Base-by-base conservation (phyloP, 352 stramenopile genomes). In the Globisporangium ultimum region DNA sequence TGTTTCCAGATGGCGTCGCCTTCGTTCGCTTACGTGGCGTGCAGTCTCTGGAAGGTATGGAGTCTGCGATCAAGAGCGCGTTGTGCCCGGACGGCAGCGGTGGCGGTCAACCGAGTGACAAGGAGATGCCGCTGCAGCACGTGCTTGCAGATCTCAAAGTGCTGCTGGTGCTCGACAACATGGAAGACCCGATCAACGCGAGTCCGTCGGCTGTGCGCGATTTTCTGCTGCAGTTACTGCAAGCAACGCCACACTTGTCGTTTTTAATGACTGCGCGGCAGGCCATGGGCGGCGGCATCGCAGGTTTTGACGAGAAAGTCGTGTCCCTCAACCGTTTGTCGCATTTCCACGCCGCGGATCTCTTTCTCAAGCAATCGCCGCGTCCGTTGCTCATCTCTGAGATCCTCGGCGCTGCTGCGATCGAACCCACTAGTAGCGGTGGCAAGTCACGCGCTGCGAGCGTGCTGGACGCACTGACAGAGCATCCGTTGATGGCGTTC, bases 231-330 rank as follows among this genome's bases (percentile, higher is more conserved):
- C 70, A 88, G 17, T 49, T 93, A 42, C 68, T 93, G 14, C 79
- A 88, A 49, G 82, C 75, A 34, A 88, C 74, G 0, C 73, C 80
- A 4, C 66, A 74, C 4, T 59, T 91, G 21, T 74, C 77, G 12
- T 84, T 93, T 60, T 40, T 93, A 24, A 79, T 93, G 71, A 93
- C 84, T 3, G 80, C 84, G 0, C 78, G 78, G 0, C 82, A 91
- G 53, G 78, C 80, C 5, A 87, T 93, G 71, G 78, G 79, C 15
- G 78, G 80, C 12, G 80, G 78, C 9, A 83, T 90, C 17, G 74
- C 74, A 2, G 78, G 81, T 4, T 88, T 90, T 22, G 84, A 91
- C 47, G 84, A 93, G 45, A 93, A 93, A 52, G 80, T 91, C n/a
- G 68, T 93, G 10, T 87, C 78, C 13, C 64, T 93, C 17, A 88